A percentile compares a stretch with the other conserved stretches of the same genome.
These are phyloP conservation scores for Botryotinia convoluta DNA, from an alignment of 2,329 filamentous ascomycete species.

Conservation along the genomic window DNA sequence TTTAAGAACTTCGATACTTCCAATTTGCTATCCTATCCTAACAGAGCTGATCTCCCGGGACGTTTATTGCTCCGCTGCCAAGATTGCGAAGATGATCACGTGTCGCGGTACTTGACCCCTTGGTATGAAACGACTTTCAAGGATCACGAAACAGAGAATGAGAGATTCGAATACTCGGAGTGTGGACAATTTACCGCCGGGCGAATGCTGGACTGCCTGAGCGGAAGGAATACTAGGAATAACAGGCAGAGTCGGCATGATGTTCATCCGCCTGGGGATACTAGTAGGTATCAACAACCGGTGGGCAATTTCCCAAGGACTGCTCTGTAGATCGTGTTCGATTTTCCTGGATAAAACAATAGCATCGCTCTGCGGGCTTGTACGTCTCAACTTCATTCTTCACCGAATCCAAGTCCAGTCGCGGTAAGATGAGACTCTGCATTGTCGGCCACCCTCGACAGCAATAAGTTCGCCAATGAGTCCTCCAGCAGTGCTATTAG, in stretches of 20 bases:
- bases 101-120: background rate
- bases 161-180: background rate
- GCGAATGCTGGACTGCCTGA: no score
- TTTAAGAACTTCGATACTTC: background rate
- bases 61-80: background rate
- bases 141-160: background rate
- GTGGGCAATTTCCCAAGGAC: background rate
- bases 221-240: no score
- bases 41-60: background rate
- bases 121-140: background rate
- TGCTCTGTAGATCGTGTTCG: background rate
- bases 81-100: background rate
- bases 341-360: background rate
- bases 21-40: background rate
- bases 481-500: no score
- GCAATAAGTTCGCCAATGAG: background rate
- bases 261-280: background rate
- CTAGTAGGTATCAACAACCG: background rate
- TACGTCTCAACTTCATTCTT: background rate
- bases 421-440: background rate
- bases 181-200: background rate
- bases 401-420: background rate
- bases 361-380: rapidly evolving
- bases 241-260: background rate
- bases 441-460: background rate